These are phyloP conservation scores for Amanita rubescens DNA, from an alignment of 768 basidiomycete genomes.

Conservation along the genomic window DNA sequence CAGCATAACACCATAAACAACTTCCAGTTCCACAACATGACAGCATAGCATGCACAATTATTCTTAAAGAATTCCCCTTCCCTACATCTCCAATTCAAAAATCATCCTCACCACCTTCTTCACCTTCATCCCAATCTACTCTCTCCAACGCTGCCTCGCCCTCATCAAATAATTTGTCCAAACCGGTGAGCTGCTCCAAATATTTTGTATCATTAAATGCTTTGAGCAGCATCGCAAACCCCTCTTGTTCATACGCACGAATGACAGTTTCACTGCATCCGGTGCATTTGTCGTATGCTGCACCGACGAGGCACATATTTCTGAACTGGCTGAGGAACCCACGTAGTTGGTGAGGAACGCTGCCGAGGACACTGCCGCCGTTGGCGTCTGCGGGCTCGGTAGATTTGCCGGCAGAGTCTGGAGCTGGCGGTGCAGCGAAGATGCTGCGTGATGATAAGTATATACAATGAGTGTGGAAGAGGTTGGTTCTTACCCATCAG, in stretches of 20 bases:
- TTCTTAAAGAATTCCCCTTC: too few species aligned
- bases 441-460: conserved; percentile 15
- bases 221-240: conserved; percentile 69
- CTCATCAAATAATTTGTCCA: conserved; percentile 71
- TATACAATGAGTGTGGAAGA: background rate
- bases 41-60: too few species aligned
- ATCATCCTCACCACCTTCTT: conserved; percentile 39
- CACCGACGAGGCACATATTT: conserved; percentile 76
- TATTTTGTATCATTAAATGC: conserved; percentile 81
- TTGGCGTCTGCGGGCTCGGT: conserved; percentile 18
- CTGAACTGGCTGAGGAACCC: conserved; percentile 87
- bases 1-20: too few species aligned
- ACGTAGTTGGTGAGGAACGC: conserved; percentile 90
- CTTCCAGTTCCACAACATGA: too few species aligned
- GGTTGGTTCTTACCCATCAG: conserved; percentile 54
- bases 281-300: conserved; percentile 82
- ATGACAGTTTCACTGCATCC: conserved; percentile 83
- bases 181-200: conserved; percentile 67
- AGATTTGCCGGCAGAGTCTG: conserved; percentile 12
- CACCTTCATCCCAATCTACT: conserved; percentile 71
- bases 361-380: conserved; percentile 60
- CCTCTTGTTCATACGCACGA: conserved; percentile 71
- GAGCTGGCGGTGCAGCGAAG: conserved; percentile 66
- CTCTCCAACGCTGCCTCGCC: conserved; percentile 63
- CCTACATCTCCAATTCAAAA: too few species aligned